phyloP scores from a whole-genome alignment of 1,139 yeast genomes.

The Nematodospora anomalae region DNA sequence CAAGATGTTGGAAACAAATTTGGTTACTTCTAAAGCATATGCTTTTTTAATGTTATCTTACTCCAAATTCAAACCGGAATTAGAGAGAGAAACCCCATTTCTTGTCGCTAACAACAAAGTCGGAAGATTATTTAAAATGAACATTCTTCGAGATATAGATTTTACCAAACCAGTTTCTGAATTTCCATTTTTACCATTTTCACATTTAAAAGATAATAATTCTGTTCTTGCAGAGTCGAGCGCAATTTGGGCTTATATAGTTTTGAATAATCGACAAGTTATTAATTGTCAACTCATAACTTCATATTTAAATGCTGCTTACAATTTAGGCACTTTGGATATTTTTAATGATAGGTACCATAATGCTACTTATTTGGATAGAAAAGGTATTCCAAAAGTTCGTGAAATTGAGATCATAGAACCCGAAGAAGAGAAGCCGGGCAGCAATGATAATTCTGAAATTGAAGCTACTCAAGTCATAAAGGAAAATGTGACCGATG shows the following conservation, averaged over 20 bases:
- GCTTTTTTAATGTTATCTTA: conserved; percentile 59
- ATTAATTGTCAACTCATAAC: conserved; percentile 46
- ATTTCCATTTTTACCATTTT: conserved; percentile 71
- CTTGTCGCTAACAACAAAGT: conserved; percentile 41
- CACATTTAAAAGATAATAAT: conserved; percentile 34
- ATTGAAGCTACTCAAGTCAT: too few relatives aligned
- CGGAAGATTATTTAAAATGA: conserved; percentile 49
- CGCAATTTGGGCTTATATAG: conserved; percentile 68
- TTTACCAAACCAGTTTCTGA: conserved; percentile 25
- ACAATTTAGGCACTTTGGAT: conserved; percentile 42
- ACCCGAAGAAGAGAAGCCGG: conserved; percentile 15
- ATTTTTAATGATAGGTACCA: conserved; percentile 56
- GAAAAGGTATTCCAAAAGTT: conserved; percentile 22
- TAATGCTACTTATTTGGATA: conserved; percentile 44
- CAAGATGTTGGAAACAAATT: conserved; percentile 46
- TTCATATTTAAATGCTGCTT: conserved; percentile 56
- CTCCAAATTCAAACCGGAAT: conserved; percentile 32
- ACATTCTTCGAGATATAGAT: conserved; percentile 34
- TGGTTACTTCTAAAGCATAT: conserved; percentile 45
- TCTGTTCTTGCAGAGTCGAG: conserved; percentile 71
- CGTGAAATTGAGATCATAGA: conserved; percentile 14
- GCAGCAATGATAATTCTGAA: conserved; percentile 6
- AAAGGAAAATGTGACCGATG: conserved; percentile 2
- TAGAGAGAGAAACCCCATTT: conserved; percentile 27
- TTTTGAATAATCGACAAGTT: conserved; percentile 40